Conservation (phyloP, 192 early-diverging fungal genomes). For the Umbelopsis sp. region DNA sequence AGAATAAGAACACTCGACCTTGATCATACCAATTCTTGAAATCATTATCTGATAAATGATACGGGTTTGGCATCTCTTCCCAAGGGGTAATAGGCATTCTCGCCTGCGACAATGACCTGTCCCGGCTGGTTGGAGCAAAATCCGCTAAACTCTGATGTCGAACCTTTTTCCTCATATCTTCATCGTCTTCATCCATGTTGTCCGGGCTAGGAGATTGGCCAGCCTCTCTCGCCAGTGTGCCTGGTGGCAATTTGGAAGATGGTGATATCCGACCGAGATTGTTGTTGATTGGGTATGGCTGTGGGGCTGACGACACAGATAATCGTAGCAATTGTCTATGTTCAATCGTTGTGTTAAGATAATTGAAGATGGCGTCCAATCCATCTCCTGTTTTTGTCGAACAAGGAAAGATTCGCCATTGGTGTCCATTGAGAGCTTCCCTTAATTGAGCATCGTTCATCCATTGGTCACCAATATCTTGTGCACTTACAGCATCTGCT, state of each 20-base stretch:
- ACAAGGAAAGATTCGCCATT: constrained; percentile 36
- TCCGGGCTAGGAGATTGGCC: background rate
- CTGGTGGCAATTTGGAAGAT: background rate
- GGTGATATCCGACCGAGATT: background rate
- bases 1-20: constrained; percentile 24
- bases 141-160: constrained; percentile 4
- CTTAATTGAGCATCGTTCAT: constrained; percentile 20
- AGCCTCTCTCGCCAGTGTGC: background rate
- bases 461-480: constrained; percentile 32
- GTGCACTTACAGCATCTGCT: constrained; percentile 23
- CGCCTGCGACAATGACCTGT: constrained; percentile 16
- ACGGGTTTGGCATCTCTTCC: constrained; percentile 34
- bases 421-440: constrained; percentile 19
- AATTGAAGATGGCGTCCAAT: constrained; percentile 21
- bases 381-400: constrained; percentile 19
- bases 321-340: background rate
- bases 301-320: background rate
- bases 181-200: background rate
- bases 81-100: constrained; percentile 29
- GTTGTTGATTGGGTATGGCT: background rate
- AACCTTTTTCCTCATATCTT: background rate
- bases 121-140: background rate
- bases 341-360: constrained; percentile 20
- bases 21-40: constrained; percentile 25
- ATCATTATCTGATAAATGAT: constrained; percentile 28